Evolutionary conservation across 208 protist species (phyloP), one percentile per base, ranked within the genome.

Genomic region (Wallacemonas sp.): DNA sequence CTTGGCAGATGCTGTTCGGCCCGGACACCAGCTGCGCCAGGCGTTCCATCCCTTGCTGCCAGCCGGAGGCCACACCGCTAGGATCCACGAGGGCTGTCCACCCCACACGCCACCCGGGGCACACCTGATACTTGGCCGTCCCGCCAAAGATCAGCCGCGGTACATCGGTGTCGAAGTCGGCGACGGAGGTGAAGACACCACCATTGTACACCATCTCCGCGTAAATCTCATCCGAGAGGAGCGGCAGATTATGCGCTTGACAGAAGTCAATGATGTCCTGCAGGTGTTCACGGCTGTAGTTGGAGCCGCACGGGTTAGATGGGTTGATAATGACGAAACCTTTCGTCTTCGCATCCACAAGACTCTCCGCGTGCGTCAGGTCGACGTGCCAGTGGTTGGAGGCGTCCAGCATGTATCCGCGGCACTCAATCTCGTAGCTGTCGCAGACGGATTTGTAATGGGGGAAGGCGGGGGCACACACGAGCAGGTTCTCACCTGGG

Each of bases 211-310:
- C 87, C 78, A 98, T 93, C 39, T 93, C 90, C 3, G 84, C 90
- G 87, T 98, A 98, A 51, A 98, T 97, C 70, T 98, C 97, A 55
- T 98, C 97, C 8, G 90, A 67, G 45, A 98, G 92, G 58, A 98
- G 90, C 15, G 94, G 93, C 17, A 98, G 53, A 39, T 83, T 58
- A 66, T 93, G 75, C 53, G 91, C 68, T 63, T 95, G 77, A 15
- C 93, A 96, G 15, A 98, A 70, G 53, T 77, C 70, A n/a, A 97
- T 47, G 44, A 97, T 74, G 47, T 81, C 86, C 38, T 73, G 51
- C n/a, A 98, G 56, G 70, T 98, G 96, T 21, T 86, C 49, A 8
- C 67, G 68, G 17, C 71, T 80, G 71, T 82, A 98, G 70, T 96
- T 93, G 44, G 81, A 95, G 53, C 97, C 97, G 66, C 95, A 98